Evolutionary conservation across 768 basidiomycete species (phyloP).

Genomic region (Amanita polypyramis): DNA sequence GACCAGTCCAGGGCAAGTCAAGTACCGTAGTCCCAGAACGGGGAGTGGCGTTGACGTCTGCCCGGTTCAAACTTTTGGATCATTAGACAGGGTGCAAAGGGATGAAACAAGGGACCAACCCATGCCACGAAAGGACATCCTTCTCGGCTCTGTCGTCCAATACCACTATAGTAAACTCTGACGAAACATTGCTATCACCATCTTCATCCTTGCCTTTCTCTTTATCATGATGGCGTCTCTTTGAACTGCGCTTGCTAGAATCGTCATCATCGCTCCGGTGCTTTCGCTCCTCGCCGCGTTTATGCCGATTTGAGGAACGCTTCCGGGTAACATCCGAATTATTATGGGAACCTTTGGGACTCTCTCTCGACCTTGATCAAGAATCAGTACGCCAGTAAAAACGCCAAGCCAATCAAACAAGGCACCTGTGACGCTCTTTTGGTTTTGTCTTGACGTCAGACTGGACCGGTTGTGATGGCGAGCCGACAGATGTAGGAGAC

Average conservation of each 20-base stretch:
- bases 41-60: constrained; percentile 18
- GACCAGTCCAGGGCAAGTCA: constrained; percentile 32
- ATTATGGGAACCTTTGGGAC: not conserved
- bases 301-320: not conserved
- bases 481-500: constrained; percentile 1
- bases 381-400: not conserved
- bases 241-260: constrained; percentile 5
- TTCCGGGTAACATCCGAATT: not conserved
- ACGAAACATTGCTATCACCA: constrained; percentile 11
- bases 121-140: constrained; percentile 28
- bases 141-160: constrained; percentile 26
- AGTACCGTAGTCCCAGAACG: constrained; percentile 13
- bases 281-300: constrained; percentile 1
- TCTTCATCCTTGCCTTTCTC: constrained; percentile 1
- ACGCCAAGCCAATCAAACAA: not conserved
- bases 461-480: not conserved
- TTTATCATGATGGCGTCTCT: constrained; percentile 5
- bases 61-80: constrained; percentile 18
- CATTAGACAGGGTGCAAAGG: not conserved
- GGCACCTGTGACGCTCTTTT: not conserved
- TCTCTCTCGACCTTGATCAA: not conserved
- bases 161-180: constrained; percentile 28
- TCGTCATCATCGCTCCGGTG: constrained; percentile 5
- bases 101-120: constrained; percentile 19
- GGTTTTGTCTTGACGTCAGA: not conserved